These are phyloP conservation scores for Colletotrichum musicola DNA, from an alignment of 2,329 filamentous ascomycete species.

Conservation along the genomic window DNA sequence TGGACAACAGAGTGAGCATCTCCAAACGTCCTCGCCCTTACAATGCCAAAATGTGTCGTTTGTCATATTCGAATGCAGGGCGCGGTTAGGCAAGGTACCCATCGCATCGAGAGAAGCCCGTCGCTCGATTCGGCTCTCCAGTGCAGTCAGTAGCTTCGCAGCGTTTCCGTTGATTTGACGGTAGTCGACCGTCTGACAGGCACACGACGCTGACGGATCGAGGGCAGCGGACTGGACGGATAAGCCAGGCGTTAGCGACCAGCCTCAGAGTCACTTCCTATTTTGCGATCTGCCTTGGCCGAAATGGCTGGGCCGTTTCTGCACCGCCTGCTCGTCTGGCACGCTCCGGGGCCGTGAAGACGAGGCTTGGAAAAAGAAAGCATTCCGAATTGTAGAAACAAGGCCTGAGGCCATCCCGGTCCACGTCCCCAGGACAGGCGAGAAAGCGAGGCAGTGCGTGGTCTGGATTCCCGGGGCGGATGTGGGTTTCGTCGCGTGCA, in stretches of 20 bases:
- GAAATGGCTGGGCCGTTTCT: background rate
- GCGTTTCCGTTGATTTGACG: background rate
- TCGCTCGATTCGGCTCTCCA: constrained; percentile 3
- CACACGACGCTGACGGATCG: background rate
- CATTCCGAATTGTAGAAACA: background rate
- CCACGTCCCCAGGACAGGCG: background rate
- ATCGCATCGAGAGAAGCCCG: background rate
- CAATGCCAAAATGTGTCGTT: background rate
- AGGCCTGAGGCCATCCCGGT: background rate
- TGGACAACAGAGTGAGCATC: background rate
- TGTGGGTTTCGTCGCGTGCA: background rate
- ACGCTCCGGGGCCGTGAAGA: background rate
- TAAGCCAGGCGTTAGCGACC: background rate
- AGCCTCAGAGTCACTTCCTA: constrained; percentile 2
- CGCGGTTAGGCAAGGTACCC: constrained; percentile 38
- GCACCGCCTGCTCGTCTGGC: constrained; percentile 16
- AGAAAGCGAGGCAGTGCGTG: constrained; percentile 25
- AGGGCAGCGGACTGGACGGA: background rate
- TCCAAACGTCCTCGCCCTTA: background rate
- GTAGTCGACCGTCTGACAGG: constrained; percentile 10
- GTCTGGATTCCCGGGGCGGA: background rate
- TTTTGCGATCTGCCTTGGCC: constrained; percentile 11
- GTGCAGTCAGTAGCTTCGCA: constrained; percentile 22
- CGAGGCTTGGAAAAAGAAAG: constrained; percentile 6
- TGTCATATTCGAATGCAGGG: constrained; percentile 4